Conservation (phyloP, 2,329 filamentous ascomycete genomes). For the Diaporthe vexans region DNA sequence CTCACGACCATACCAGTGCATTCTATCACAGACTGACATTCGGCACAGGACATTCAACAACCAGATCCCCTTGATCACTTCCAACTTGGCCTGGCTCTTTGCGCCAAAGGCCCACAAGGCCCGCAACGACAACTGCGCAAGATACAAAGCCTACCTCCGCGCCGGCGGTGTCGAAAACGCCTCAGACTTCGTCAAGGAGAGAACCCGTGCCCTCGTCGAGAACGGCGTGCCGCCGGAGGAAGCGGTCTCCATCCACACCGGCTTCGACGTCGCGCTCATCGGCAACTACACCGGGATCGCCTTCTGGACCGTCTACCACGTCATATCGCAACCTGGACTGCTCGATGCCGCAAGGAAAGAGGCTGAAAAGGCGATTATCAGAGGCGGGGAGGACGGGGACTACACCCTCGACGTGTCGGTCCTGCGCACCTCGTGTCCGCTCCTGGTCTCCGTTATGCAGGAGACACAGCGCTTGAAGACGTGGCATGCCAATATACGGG, state of each 20-base stretch:
- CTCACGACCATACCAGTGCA: too few relatives aligned
- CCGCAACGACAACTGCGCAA: not conserved
- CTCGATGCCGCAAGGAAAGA: slow-evolving; percentile 56
- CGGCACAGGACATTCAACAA: not conserved
- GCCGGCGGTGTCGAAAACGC: slow-evolving; percentile 27
- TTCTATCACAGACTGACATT: not conserved
- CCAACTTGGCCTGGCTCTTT: slow-evolving; percentile 22
- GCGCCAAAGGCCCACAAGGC: slow-evolving; percentile 30
- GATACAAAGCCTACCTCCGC: slow-evolving; percentile 25
- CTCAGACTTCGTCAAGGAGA: slow-evolving; percentile 30
- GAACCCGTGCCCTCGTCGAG: not conserved
- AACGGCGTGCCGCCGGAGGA: slow-evolving; percentile 14
- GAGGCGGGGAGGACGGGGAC: not conserved
- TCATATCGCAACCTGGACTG: slow-evolving; percentile 56
- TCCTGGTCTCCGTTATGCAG: slow-evolving; percentile 53
- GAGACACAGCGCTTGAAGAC: slow-evolving; percentile 52
- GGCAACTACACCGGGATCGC: slow-evolving; percentile 57
- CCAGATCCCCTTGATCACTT: not conserved
- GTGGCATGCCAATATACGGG: slow-evolving; percentile 47
- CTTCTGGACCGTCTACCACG: slow-evolving; percentile 60
- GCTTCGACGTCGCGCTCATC: slow-evolving; percentile 50
- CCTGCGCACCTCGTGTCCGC: slow-evolving; percentile 51
- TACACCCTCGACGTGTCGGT: slow-evolving; percentile 51
- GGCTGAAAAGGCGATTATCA: slow-evolving; percentile 49
- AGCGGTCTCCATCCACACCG: slow-evolving; percentile 26